A percentile compares a stretch with the other conserved stretches of the same genome.
These are phyloP conservation scores for Fusarium sp. DNA, from an alignment of 2,329 filamentous ascomycete species.

Conservation along the genomic window DNA sequence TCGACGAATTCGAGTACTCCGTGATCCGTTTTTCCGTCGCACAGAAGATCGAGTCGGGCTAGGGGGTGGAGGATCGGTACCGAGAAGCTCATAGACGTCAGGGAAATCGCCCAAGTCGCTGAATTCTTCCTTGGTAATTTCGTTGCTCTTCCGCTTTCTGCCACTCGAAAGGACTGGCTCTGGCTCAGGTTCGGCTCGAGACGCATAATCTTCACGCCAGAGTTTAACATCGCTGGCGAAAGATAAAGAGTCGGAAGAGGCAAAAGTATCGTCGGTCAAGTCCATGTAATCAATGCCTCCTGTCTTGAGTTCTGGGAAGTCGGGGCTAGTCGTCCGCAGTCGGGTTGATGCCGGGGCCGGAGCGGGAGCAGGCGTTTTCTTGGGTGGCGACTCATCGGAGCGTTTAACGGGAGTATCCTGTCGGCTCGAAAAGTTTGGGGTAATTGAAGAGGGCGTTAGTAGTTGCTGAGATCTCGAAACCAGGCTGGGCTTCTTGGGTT, in stretches of 20 bases:
- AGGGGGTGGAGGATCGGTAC: slow-evolving; percentile 52
- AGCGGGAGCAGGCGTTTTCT: slow-evolving; percentile 35
- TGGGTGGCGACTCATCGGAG: slow-evolving; percentile 40
- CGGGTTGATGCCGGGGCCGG: slow-evolving; percentile 15
- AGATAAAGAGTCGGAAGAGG: slow-evolving; percentile 50
- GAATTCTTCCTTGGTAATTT: slow-evolving; percentile 54
- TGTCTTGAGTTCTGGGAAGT: slow-evolving; percentile 52
- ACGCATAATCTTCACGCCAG: slow-evolving; percentile 58
- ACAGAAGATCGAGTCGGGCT: slow-evolving; percentile 48
- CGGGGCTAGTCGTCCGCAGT: slow-evolving; percentile 42
- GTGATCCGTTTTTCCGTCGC: slow-evolving; percentile 35
- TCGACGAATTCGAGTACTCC: slow-evolving; percentile 37
- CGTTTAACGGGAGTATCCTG: slow-evolving; percentile 25
- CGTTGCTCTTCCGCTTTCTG: slow-evolving; percentile 65
- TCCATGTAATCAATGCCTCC: slow-evolving; percentile 55
- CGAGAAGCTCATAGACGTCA: slow-evolving; percentile 63
- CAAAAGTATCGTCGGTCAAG: slow-evolving; percentile 52
- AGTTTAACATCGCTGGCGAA: slow-evolving; percentile 54
- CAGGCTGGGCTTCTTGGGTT: slow-evolving; percentile 58
- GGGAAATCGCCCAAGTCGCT: slow-evolving; percentile 61
- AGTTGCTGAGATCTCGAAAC: slow-evolving; percentile 54
- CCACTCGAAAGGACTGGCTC: slow-evolving; percentile 53
- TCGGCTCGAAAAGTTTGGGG: slow-evolving; percentile 34
- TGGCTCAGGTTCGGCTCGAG: slow-evolving; percentile 53
- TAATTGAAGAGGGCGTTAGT: slow-evolving; percentile 53